Evolutionary conservation across 2,329 filamentous ascomycete species (phyloP).

Genomic region (Fusarium foetens): DNA sequence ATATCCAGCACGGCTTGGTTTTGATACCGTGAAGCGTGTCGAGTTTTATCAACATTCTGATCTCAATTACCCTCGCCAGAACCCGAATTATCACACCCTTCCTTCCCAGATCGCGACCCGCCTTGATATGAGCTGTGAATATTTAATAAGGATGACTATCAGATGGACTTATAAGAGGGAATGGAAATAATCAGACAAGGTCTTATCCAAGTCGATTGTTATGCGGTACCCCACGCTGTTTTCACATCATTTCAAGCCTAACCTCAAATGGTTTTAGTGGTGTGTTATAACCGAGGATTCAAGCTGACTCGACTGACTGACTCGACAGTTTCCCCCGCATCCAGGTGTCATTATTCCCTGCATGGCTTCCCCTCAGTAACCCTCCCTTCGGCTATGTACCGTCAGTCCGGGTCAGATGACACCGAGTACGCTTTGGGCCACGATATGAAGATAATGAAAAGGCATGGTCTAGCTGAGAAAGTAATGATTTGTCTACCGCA

Average conservation of each 20-base stretch:
- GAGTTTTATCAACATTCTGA: rapidly evolving
- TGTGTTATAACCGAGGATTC: background rate
- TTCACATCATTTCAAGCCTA: background rate
- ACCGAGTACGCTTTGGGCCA: rapidly evolving
- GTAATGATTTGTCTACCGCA: background rate
- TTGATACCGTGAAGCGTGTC: too few species aligned
- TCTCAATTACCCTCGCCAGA: background rate
- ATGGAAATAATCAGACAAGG: background rate
- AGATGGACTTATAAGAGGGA: rapidly evolving
- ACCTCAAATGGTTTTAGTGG: background rate
- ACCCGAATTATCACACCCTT: background rate
- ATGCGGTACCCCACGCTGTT: background rate
- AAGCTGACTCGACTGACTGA: constrained; percentile 9
- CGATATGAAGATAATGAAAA: background rate
- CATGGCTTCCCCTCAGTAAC: background rate
- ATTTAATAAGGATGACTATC: rapidly evolving
- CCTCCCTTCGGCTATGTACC: background rate
- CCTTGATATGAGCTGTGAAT: rapidly evolving
- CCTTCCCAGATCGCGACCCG: rapidly evolving
- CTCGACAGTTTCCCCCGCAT: background rate
- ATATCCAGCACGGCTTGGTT: background rate
- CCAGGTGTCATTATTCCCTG: background rate
- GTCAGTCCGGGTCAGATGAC: background rate
- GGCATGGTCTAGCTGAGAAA: background rate
- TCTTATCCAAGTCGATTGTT: background rate